These are phyloP conservation scores for Henckelia pumila DNA, from an alignment of 257 asterid species.

Conservation along the genomic window DNA sequence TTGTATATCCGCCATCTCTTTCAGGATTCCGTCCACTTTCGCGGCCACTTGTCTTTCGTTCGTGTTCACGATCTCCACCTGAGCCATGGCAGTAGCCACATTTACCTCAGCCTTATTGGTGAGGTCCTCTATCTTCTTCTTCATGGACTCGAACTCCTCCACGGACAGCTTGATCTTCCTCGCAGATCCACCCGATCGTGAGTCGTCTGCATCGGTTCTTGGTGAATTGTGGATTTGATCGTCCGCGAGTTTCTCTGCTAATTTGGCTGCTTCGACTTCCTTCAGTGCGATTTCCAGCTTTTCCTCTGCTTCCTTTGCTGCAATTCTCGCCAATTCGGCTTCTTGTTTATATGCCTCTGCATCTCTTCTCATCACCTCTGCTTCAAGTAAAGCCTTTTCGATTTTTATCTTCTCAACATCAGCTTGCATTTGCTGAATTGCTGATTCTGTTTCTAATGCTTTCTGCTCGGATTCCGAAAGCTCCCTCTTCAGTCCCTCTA, in stretches of 20 bases:
- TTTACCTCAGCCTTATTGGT: constrained; percentile 45
- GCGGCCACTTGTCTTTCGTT: constrained; percentile 32
- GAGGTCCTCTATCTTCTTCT: constrained; percentile 40
- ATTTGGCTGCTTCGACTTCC: constrained; percentile 57
- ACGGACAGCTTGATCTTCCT: constrained; percentile 41
- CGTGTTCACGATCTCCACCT: constrained; percentile 39
- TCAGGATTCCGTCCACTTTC: constrained; percentile 41
- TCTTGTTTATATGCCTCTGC: constrained; percentile 40
- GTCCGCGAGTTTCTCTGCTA: constrained; percentile 48
- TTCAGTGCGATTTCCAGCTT: constrained; percentile 40
- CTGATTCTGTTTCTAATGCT: constrained; percentile 40
- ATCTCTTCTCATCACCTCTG: constrained; percentile 37
- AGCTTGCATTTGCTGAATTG: constrained; percentile 33
- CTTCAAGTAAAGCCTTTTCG: constrained; percentile 40
- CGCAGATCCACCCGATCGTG: constrained; percentile 20
- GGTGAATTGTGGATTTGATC: constrained; percentile 38
- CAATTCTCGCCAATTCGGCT: constrained; percentile 40
- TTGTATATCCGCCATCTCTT: constrained; percentile 42
- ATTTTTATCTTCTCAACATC: constrained; percentile 44
- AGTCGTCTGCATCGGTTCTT: constrained; percentile 22
- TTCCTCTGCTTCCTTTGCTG: constrained; percentile 47
- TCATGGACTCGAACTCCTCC: constrained; percentile 44
- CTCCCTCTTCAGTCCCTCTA: constrained; percentile 44
- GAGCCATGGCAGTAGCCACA: constrained; percentile 54
- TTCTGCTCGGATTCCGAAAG: constrained; percentile 31